Evolutionary conservation across 305 asterid genomes (phyloP).

Genomic region (Fraxinus floribunda): DNA sequence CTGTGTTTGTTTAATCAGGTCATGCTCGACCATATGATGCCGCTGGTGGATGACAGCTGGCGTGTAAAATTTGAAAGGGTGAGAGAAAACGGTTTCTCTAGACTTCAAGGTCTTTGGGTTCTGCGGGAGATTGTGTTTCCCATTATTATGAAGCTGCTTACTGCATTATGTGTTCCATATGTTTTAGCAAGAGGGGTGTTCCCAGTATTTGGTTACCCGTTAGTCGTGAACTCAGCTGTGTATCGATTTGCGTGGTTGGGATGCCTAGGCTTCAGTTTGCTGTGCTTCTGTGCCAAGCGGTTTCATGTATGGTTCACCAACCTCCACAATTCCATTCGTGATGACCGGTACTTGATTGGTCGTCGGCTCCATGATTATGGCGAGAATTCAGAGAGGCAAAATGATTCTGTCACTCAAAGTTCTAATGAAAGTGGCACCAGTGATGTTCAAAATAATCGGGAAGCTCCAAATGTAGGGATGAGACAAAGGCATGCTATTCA

Average conservation of each 20-base stretch:
- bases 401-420: conserved; percentile 21
- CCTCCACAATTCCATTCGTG: conserved; percentile 91
- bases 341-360: conserved; percentile 88
- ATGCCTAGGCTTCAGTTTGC: conserved; percentile 66
- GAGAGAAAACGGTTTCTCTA: conserved; percentile 87
- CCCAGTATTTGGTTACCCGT: conserved; percentile 83
- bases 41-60: conserved; percentile 93
- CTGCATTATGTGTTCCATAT: conserved; percentile 89
- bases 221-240: conserved; percentile 87
- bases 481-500: conserved; percentile 56
- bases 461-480: conserved; percentile 42
- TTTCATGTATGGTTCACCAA: conserved; percentile 95
- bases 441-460: conserved; percentile 28
- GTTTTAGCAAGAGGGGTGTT: conserved; percentile 84
- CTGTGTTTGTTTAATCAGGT: conserved; percentile 46
- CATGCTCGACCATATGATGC: conserved; percentile 92
- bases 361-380: conserved; percentile 87
- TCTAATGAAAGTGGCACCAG: background rate
- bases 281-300: conserved; percentile 81
- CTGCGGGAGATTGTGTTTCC: conserved; percentile 85
- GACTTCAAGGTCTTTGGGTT: conserved; percentile 91
- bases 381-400: conserved; percentile 41
- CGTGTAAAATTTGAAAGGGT: conserved; percentile 87
- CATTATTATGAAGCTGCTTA: conserved; percentile 88
- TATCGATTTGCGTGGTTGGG: conserved; percentile 95